These are phyloP conservation scores for Geotrichum aggregatum DNA, from an alignment of 1,139 yeast species.

Conservation along the genomic window DNA sequence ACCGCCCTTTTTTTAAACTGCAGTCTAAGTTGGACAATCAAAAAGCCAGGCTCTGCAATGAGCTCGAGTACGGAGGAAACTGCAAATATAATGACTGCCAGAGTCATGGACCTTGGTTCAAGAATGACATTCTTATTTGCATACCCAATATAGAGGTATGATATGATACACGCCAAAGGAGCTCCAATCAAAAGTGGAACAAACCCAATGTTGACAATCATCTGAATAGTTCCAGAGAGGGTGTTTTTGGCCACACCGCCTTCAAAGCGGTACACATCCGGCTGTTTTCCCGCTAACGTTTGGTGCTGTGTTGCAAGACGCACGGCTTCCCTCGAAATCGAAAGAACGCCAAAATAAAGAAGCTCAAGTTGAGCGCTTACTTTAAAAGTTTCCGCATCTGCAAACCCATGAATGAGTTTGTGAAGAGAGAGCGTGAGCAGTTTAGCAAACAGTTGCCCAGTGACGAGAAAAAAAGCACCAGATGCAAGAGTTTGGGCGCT, in stretches of 20 bases:
- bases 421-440: slow-evolving; percentile 71
- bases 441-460: slow-evolving; percentile 71
- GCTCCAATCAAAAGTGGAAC: slow-evolving; percentile 59
- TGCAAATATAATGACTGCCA: slow-evolving; percentile 45
- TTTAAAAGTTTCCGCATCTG: slow-evolving; percentile 79
- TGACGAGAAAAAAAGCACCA: slow-evolving; percentile 64
- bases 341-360: slow-evolving; percentile 59
- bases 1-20: slow-evolving; percentile 65
- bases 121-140: slow-evolving; percentile 23
- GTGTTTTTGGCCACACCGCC: slow-evolving; percentile 43
- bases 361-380: slow-evolving; percentile 77
- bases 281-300: slow-evolving; percentile 32
- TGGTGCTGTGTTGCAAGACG: slow-evolving; percentile 73
- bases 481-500: slow-evolving; percentile 29
- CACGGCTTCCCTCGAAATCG: slow-evolving; percentile 79
- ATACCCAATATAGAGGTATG: slow-evolving; percentile 30
- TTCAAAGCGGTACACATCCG: slow-evolving; percentile 40
- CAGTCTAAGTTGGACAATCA: slow-evolving; percentile 63
- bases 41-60: slow-evolving; percentile 69
- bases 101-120: slow-evolving; percentile 19
- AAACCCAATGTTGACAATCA: slow-evolving; percentile 69
- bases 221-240: slow-evolving; percentile 42
- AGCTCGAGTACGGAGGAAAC: slow-evolving; percentile 62
- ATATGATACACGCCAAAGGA: slow-evolving; percentile 49
- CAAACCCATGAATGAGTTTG: slow-evolving; percentile 64